Evolutionary conservation across 2,329 filamentous ascomycete genomes (phyloP), one percentile per base, ranked within the genome.

Genomic region (Clonostachys sp.): DNA sequence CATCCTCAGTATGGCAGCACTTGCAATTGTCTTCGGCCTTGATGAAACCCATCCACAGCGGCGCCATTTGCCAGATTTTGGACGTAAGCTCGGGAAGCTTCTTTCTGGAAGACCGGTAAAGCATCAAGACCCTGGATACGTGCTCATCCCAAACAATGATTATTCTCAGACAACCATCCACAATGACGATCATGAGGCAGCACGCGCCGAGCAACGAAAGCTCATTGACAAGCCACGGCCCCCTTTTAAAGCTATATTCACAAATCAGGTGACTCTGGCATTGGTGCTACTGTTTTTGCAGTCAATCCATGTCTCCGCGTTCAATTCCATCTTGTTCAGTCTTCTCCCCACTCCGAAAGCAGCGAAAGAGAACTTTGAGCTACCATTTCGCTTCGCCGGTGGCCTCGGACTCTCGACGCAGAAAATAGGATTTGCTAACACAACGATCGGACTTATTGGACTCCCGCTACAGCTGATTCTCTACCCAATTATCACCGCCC

Each of bases 311-410:
- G 24, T 30, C 24, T 30, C 24, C 24, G 51, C 55, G 2, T 59
- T 57, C 43, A 59, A 58, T 45, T 49, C 55, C 2, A 51, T 57
- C 6, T 49, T 59, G 14, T 57, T 57, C 42, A 49, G 46, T 41
- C 47, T 58, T n/a, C 45, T 57, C 3, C 54, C 56, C 16, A 48
- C 51, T 4, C 41, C 53, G 6, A 34, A 43, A 24, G 47, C 49
- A 6, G 44, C 48, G 5, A 50, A 48, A 10, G 30, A 34, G 3
- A 30, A 40, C 10, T 41, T 45, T 20, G 41, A 45, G 1, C 36
- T 55, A 12, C 55, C 53, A 8, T 52, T 56, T 24, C 50, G 51
- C 7, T 58, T 59, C 41, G 41, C 48, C 4, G 57, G 56, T 30
- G 57, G 57, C 20, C 50, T 58, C 17, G 55, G 56, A 2, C 50